A percentile compares a stretch with the other conserved stretches of the same genome.
Conservation (phyloP, 2,329 filamentous ascomycete genomes). For the Exserohilum turcica region DNA sequence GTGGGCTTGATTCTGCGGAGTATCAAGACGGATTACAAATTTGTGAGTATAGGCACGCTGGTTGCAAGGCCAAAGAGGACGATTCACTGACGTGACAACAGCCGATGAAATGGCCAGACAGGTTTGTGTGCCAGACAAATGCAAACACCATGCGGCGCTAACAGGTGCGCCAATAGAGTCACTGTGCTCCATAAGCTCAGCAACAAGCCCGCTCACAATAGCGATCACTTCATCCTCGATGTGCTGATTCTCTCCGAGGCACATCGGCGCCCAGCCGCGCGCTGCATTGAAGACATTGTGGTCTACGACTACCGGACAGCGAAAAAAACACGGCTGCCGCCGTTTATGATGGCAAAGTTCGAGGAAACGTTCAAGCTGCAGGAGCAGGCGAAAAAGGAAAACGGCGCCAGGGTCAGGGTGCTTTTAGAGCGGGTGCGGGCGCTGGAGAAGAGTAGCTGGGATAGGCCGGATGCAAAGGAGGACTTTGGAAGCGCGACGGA, state of each 20-base stretch:
- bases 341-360: slow-evolving; percentile 68
- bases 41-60: slow-evolving; percentile 61
- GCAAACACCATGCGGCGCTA: background rate
- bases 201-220: slow-evolving; percentile 54
- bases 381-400: slow-evolving; percentile 60
- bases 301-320: slow-evolving; percentile 73
- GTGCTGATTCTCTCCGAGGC: slow-evolving; percentile 74
- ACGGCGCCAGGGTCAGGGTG: slow-evolving; percentile 59
- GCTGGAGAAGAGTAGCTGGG: slow-evolving; percentile 77
- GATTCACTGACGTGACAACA: slow-evolving; percentile 16
- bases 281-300: slow-evolving; percentile 77
- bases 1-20: slow-evolving; percentile 78
- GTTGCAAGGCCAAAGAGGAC: background rate
- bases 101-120: slow-evolving; percentile 82
- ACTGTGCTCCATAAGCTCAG: slow-evolving; percentile 82
- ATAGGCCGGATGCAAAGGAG: slow-evolving; percentile 72
- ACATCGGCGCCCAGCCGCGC: slow-evolving; percentile 73
- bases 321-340: slow-evolving; percentile 62
- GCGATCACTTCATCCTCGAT: slow-evolving; percentile 64
- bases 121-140: slow-evolving; percentile 14
- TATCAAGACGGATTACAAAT: slow-evolving; percentile 85
- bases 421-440: slow-evolving; percentile 56
- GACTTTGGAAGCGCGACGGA: slow-evolving; percentile 56
- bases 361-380: slow-evolving; percentile 65
- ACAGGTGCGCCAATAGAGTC: slow-evolving; percentile 53